phyloP scores from a whole-genome alignment of 208 protist genomes.

The Zelonia costaricensis region DNA sequence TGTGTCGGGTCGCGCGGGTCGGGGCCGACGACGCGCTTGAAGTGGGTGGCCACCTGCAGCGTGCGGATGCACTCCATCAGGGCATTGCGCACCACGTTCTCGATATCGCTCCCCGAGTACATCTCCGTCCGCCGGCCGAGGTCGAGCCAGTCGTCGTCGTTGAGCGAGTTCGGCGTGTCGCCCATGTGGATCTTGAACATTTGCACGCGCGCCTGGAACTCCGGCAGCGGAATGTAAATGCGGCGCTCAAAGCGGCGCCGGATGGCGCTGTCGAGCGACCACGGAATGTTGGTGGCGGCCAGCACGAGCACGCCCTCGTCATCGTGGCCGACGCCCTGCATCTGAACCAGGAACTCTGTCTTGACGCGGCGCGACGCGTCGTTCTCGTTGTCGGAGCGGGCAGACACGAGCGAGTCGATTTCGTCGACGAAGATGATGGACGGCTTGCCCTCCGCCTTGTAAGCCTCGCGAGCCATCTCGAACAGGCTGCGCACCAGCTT shows the following conservation, averaged over 20 bases:
- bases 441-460: slow-evolving; percentile 78
- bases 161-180: slow-evolving; percentile 89
- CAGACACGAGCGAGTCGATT: slow-evolving; percentile 93
- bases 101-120: slow-evolving; percentile 98
- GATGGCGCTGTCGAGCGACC: slow-evolving; percentile 90
- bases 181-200: slow-evolving; percentile 98
- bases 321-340: slow-evolving; percentile 88
- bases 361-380: slow-evolving; percentile 97
- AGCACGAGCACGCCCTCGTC: slow-evolving; percentile 92
- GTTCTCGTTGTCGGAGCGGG: slow-evolving; percentile 87
- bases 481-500: slow-evolving; percentile 95
- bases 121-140: slow-evolving; percentile 91
- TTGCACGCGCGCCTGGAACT: slow-evolving; percentile 75
- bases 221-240: slow-evolving; percentile 94
- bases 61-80: slow-evolving; percentile 98
- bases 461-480: slow-evolving; percentile 86
- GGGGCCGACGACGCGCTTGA: slow-evolving; percentile 92
- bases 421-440: slow-evolving; percentile 96
- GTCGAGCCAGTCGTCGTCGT: slow-evolving; percentile 85
- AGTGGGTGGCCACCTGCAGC: slow-evolving; percentile 97
- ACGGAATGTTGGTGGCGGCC: slow-evolving; percentile 93
- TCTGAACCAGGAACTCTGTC: slow-evolving; percentile 99
- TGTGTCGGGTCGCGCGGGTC: slow-evolving; percentile 72
- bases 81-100: slow-evolving; percentile 95
- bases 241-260: slow-evolving; percentile 92